Percentiles rank a stretch among this genome's conserved stretches.
phyloP scores from a whole-genome alignment of 2,329 filamentous ascomycete genomes.

The Epichloe aotearoae region DNA sequence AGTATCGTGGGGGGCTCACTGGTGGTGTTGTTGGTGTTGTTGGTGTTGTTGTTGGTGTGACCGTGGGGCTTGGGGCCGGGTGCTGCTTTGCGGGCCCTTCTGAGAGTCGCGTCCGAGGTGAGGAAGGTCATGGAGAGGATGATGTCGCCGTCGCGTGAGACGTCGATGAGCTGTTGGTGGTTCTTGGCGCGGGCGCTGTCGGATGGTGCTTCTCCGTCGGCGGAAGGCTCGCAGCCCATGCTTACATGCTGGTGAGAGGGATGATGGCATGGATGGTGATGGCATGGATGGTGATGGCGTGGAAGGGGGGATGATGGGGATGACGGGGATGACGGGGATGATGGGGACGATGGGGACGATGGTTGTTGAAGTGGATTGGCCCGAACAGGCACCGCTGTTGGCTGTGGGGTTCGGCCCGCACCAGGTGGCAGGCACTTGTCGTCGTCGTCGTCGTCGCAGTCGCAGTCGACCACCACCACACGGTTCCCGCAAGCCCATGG shows the following conservation, averaged over 20 bases:
- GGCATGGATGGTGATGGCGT: conserved; percentile 1
- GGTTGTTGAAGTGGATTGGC: no score
- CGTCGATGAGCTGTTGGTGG: conserved; percentile 25
- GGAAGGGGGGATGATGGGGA: no score
- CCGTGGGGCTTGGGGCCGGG: conserved; percentile 17
- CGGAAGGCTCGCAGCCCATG: conserved; percentile 2
- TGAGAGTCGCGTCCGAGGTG: conserved; percentile 38
- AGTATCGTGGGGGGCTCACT: conserved; percentile 10
- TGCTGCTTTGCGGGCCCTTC: conserved; percentile 27
- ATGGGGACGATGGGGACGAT: no score
- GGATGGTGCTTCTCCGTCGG: conserved; percentile 5
- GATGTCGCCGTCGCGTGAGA: conserved; percentile 48
- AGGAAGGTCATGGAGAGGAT: conserved; percentile 54
- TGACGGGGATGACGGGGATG: no score
- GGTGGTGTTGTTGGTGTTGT: not conserved
- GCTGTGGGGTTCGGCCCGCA: no score
- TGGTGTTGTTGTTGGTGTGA: not conserved
- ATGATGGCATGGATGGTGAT: not conserved
- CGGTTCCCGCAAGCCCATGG: conserved; percentile 6
- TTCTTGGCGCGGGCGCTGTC: conserved; percentile 5
- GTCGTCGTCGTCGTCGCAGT: not conserved
- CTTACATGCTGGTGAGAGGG: not conserved
- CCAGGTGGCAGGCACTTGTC: not conserved
- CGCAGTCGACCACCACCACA: no score
- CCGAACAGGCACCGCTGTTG: no score